These are phyloP conservation scores for Fragaria iinumae DNA, from an alignment of 306 rosid species.

Conservation along the genomic window DNA sequence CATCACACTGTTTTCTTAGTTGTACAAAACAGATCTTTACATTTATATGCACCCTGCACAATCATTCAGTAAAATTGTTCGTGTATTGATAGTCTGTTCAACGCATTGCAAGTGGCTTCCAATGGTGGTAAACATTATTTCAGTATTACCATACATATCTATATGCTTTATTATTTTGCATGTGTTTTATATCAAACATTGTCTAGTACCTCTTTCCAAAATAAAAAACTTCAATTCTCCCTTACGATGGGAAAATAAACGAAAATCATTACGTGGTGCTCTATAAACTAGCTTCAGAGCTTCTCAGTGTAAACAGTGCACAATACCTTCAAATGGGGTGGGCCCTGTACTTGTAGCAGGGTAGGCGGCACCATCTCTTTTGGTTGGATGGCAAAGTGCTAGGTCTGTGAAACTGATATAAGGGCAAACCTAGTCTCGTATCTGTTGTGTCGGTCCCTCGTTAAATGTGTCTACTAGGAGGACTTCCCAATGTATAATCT, in stretches of 20 bases:
- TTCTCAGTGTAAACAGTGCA: neutral
- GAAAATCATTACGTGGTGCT: neutral
- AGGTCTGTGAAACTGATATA: neutral
- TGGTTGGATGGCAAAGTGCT: neutral
- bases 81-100: conserved; percentile 3
- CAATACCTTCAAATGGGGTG: neutral
- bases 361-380: neutral
- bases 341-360: neutral
- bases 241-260: neutral
- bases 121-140: neutral
- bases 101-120: neutral
- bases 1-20: conserved; percentile 18
- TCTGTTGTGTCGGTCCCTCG: neutral
- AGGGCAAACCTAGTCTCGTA: neutral
- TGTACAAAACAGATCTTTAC: neutral
- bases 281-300: neutral
- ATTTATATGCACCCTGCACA: neutral
- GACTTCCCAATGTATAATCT: neutral
- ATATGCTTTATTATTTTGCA: neutral
- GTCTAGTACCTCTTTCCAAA: neutral
- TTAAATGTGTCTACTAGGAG: neutral
- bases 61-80: neutral
- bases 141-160: neutral
- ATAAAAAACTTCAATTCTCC: neutral
- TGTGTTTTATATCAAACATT: neutral